phyloP scores from a whole-genome alignment of 2,329 filamentous ascomycete species.

The Diplodia sapinea region DNA sequence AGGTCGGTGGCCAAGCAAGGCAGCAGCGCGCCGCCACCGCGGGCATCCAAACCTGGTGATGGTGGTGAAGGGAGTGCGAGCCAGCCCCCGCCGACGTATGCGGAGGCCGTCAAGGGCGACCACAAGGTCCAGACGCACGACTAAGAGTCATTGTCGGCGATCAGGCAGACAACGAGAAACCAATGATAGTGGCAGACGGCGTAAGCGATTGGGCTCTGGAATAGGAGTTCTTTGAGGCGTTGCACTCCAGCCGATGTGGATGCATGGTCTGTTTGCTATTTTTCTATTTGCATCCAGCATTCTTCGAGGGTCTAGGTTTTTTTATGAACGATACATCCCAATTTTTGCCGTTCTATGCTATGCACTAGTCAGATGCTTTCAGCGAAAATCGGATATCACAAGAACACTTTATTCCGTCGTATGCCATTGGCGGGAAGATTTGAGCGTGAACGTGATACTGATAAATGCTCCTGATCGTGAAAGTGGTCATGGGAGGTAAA shows the following conservation, averaged over 20 bases:
- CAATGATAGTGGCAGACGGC: neutral
- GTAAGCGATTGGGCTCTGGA: neutral
- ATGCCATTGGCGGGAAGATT: too few species aligned
- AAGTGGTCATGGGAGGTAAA: too few species aligned
- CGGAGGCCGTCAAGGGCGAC: conserved; percentile 86
- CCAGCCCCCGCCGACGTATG: conserved; percentile 79
- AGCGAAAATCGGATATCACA: too few species aligned
- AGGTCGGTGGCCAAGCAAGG: conserved; percentile 6
- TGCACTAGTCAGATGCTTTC: too few species aligned
- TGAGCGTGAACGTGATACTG: too few species aligned
- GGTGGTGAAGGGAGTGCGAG: conserved; percentile 39
- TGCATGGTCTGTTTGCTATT: neutral
- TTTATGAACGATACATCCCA: neutral
- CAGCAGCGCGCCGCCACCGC: neutral
- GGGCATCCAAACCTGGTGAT: neutral
- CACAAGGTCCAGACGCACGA: conserved; percentile 75
- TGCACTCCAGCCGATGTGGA: neutral
- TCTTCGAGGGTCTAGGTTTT: neutral
- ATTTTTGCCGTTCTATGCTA: neutral
- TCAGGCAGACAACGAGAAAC: neutral
- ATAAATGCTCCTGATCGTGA: neutral
- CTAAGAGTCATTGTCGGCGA: neutral
- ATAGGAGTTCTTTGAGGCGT: conserved; percentile 2
- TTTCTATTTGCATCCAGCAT: neutral
- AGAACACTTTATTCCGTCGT: too few species aligned